Evolutionary conservation across 331 rosid genomes (phyloP), one percentile per base, ranked within the genome.

Genomic region (Phaseolus coccineus): DNA sequence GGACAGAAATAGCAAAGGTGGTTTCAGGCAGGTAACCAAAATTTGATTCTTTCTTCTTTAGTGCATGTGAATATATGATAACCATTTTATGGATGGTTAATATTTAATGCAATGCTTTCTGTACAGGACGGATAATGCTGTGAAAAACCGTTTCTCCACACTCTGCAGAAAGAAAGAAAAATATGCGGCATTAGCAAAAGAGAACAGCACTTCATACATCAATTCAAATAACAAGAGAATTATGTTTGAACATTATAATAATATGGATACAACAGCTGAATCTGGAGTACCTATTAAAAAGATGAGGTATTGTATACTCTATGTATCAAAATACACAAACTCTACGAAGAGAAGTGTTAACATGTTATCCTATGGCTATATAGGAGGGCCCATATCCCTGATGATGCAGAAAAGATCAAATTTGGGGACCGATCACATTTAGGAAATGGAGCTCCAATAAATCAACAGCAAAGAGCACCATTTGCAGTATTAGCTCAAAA

Each of bases 1-100:
- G 98, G 98, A 93, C 98, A 2, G 98, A 93, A 86, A 93, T 93
- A 81, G 98, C 98, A 1, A 93, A 91, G 88, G 95, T 93, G 88
- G 97, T 93, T 83, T 93, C 98, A 79, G 98, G 98, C 89, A 93
- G 98, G 98, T 93, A 87, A 70, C 74, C 71, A 57, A 51, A 40
- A 24, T 5, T 77, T 46, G 14, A 22, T 22, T 77, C 4, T 62
- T 33, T 46, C 58, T 72, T 40, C 37, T 6, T 1, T 15, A 13
- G 42, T 64, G 19, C 47, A 39, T 84, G 76, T 44, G 31, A 39
- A 80, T 11, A 19, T 28, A 25, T n/a, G 59, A 64, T 64, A 5
- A 27, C 11, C 46, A 42, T 24, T 71, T 59, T 64, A 5, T 71
- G 31, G 52, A 57, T 46, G 5, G 73, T 82, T 25, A 12, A 31